phyloP scores from a whole-genome alignment of 2,329 filamentous ascomycete species.

The Helotiales sp. region DNA sequence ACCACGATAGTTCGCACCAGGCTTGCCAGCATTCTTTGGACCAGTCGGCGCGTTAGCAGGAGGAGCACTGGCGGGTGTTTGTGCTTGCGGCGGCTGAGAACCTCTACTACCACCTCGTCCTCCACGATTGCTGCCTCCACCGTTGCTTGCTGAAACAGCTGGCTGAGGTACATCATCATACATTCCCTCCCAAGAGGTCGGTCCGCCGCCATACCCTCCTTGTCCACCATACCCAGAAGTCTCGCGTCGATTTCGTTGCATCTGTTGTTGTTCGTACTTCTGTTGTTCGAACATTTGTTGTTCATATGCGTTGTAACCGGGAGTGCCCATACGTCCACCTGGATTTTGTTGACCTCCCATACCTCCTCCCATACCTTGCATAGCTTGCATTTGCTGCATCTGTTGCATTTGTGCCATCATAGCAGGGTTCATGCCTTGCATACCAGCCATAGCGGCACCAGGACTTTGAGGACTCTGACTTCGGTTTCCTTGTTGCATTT shows the following conservation, averaged over 20 bases:
- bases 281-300: conserved; percentile 76
- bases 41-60: conserved; percentile 89
- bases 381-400: conserved; percentile 48
- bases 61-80: conserved; percentile 49
- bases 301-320: conserved; percentile 58
- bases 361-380: conserved; percentile 38
- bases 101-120: conserved; percentile 30
- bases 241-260: conserved; percentile 44
- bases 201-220: conserved; percentile 57
- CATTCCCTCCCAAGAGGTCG: conserved; percentile 96
- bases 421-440: conserved; percentile 38
- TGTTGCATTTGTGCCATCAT: conserved; percentile 58
- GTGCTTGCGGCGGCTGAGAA: conserved; percentile 35
- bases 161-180: conserved; percentile 94
- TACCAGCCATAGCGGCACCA: conserved; percentile 30
- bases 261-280: conserved; percentile 70
- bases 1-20: conserved; percentile 90
- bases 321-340: conserved; percentile 42
- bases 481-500: conserved; percentile 33
- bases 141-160: conserved; percentile 45
- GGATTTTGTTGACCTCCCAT: conserved; percentile 39
- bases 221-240: conserved; percentile 33
- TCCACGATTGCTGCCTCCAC: conserved; percentile 44
- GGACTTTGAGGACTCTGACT: conserved; percentile 37
- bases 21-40: conserved; percentile 90